Conservation (phyloP, 106 monocot genomes). For the Apostasia ramifera region DNA sequence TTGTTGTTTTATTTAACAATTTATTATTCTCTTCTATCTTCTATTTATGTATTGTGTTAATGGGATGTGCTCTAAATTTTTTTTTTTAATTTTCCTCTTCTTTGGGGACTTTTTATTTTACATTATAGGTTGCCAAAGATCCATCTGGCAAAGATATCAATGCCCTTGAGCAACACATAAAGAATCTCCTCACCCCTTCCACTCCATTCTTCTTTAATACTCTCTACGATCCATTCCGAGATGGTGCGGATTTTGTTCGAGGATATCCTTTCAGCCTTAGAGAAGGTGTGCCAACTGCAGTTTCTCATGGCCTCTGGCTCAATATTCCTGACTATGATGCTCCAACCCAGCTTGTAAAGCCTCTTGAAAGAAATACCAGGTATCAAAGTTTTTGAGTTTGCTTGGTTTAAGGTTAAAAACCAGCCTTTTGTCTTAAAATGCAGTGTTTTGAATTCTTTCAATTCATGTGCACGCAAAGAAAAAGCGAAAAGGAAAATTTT, state of each 20-base stretch:
- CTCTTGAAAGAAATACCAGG: slow-evolving; percentile 37
- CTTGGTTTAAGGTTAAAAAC: no score
- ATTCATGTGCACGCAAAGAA: no score
- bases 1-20: no score
- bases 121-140: slow-evolving; percentile 26
- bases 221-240: slow-evolving; percentile 32
- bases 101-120: not conserved
- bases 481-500: no score
- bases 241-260: slow-evolving; percentile 37
- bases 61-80: not conserved
- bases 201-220: slow-evolving; percentile 42
- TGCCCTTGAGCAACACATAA: slow-evolving; percentile 45
- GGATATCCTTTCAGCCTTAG: slow-evolving; percentile 42
- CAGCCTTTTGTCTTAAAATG: no score
- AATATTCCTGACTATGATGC: slow-evolving; percentile 47
- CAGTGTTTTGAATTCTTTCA: no score
- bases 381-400: not conserved
- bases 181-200: slow-evolving; percentile 30
- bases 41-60: no score
- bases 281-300: slow-evolving; percentile 32
- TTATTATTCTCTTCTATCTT: no score
- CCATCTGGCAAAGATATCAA: slow-evolving; percentile 45
- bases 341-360: slow-evolving; percentile 45
- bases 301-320: slow-evolving; percentile 42
- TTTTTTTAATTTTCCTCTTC: not conserved